Percentiles rank a stretch among this genome's conserved stretches.
phyloP scores from a whole-genome alignment of 2,329 filamentous ascomycete species.

The Colletotrichum phormii region DNA sequence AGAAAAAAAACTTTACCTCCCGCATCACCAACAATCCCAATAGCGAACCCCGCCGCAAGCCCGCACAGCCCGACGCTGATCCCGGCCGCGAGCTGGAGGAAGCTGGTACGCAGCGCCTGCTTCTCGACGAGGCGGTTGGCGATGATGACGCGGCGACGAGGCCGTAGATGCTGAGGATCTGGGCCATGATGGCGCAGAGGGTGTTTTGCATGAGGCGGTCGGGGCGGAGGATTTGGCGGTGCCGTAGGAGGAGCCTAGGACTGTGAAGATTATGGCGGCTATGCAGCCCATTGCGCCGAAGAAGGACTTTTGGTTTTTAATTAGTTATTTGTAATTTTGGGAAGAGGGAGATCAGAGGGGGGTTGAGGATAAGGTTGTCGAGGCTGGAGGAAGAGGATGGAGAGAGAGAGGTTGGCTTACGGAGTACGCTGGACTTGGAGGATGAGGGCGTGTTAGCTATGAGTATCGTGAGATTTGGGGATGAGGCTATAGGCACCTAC shows the following conservation, averaged over 20 bases:
- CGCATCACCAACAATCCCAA: conserved; percentile 59
- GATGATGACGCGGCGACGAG: conserved; percentile 59
- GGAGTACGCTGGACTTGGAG: conserved; percentile 55
- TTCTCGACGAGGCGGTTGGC: conserved; percentile 52
- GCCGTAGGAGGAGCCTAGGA: conserved; percentile 59
- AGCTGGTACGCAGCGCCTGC: conserved; percentile 56
- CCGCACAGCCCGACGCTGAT: conserved; percentile 57
- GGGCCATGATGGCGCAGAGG: conserved; percentile 60
- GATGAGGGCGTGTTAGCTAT: neutral
- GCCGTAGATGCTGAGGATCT: conserved; percentile 61
- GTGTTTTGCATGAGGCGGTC: conserved; percentile 58
- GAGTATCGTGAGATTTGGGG: neutral
- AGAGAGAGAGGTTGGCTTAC: conserved; percentile 44
- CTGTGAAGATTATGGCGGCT: conserved; percentile 63
- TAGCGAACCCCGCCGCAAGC: conserved; percentile 58
- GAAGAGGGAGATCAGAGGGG: neutral
- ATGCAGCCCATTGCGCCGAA: conserved; percentile 56
- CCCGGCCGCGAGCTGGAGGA: conserved; percentile 57
- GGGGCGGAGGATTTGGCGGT: conserved; percentile 58
- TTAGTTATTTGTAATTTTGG: no score
- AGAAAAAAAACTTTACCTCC: conserved; percentile 48
- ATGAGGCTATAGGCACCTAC: conserved; percentile 40
- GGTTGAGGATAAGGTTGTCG: no score
- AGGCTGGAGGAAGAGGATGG: no score
- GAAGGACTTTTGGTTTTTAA: conserved; percentile 50